Base-by-base conservation (phyloP, 192 early-diverging fungal genomes). In the Spizellomyces punctatus region DNA sequence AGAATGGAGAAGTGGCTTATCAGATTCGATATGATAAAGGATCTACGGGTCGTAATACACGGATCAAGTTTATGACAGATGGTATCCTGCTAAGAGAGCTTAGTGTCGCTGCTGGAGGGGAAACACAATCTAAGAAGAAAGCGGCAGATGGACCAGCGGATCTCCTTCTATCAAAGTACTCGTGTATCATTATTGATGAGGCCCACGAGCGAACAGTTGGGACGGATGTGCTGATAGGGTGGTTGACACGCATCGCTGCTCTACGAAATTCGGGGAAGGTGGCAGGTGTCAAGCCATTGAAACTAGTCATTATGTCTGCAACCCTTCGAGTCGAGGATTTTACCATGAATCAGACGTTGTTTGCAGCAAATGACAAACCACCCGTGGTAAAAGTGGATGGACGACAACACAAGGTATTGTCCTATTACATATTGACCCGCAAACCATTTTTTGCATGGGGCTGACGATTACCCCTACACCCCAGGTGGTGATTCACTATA, bases 31-130 rank as follows among this genome's bases (percentile, higher is more conserved):
- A 96, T 67, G 98, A 99, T 74, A 87, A 90, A 6, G 71, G 67
- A 16, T 92, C 89, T 0, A 88, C 88, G 2, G 88, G 87, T 0
- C 58, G 80, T 2, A 79, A 86, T 8, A 98, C 96, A 6, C 83
- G 93, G 16, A 92, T 99, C 68, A 98, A 99, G 82, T 99, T 99
- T 67, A 98, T 99, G 96, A 99, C 98, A 6, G 98, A 99, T 79
- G 98, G 98, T 83, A 95, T 99, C 69, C 79, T 99, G 64, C 85
- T 99, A 54, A 90, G 96, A 46, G 98, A 99, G 78, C 83, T 99
- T 50, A 81, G 76, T 46, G 56, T 50, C 10, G 78, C 76, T 10
- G 72, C 61, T 6, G 64, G 58, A n/a, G 48, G 52, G 4, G 57
- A 74, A 19, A 27, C 21, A 17, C 46, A 55, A 16, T 66, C 55